These are phyloP conservation scores for Trichocomaceae sp. DNA, from an alignment of 2,329 filamentous ascomycete species.

Conservation along the genomic window DNA sequence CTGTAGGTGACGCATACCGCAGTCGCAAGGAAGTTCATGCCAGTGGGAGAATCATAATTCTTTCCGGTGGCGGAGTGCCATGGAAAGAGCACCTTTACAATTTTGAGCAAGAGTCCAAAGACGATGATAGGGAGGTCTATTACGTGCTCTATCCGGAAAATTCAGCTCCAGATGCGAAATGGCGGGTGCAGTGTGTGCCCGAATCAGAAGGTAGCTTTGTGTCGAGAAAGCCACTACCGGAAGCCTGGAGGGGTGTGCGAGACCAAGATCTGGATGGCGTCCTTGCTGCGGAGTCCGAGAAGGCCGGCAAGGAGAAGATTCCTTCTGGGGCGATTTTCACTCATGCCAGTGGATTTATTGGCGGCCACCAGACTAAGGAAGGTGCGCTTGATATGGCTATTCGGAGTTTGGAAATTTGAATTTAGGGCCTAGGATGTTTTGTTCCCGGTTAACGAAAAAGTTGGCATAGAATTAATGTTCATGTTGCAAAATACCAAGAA, in stretches of 20 bases:
- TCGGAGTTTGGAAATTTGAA: slow-evolving; percentile 28
- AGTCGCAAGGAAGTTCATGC: slow-evolving; percentile 56
- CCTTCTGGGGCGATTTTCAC: slow-evolving; percentile 71
- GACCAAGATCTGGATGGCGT: slow-evolving; percentile 72
- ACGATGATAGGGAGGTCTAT: slow-evolving; percentile 49
- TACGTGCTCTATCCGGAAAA: slow-evolving; percentile 92
- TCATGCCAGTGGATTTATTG: slow-evolving; percentile 92
- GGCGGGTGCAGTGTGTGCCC: slow-evolving; percentile 91
- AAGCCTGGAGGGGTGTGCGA: slow-evolving; percentile 83
- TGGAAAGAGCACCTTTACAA: slow-evolving; percentile 97
- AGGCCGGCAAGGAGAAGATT: slow-evolving; percentile 32
- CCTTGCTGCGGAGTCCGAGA: slow-evolving; percentile 34
- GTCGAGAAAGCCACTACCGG: slow-evolving; percentile 84
- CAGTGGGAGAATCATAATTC: slow-evolving; percentile 71
- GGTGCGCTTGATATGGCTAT: slow-evolving; percentile 77
- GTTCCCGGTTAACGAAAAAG: not conserved
- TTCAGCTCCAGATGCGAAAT: slow-evolving; percentile 67
- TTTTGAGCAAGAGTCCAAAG: slow-evolving; percentile 59
- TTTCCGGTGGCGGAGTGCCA: slow-evolving; percentile 69
- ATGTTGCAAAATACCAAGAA: not conserved
- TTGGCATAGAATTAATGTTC: not conserved
- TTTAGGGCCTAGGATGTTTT: not conserved
- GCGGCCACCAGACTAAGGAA: slow-evolving; percentile 86
- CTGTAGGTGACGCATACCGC: slow-evolving; percentile 70
- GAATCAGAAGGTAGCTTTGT: slow-evolving; percentile 78